Evolutionary conservation across 345 rosid species (phyloP), one percentile per base, ranked within the genome.

Genomic region (Eucalyptus albens): DNA sequence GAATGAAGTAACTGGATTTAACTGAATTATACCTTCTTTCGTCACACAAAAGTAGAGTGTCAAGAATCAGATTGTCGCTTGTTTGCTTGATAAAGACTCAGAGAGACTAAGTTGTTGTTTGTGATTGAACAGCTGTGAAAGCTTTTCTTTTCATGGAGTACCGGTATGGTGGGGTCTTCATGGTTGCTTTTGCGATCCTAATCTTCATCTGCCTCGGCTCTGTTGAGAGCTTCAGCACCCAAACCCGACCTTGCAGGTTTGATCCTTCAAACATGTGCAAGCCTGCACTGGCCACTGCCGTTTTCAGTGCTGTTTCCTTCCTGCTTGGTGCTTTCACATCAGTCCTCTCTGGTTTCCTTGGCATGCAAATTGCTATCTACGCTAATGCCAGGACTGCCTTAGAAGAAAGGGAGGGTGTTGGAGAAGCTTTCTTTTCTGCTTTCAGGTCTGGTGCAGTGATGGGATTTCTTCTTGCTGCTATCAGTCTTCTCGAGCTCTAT

Each of bases 351-450:
- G 91, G 93, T 40, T 93, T 93, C 86, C 91, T 93, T 27, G 93
- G 93, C 86, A 91, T 92, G 94, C 91, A 92, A 89, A 93, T 93
- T 90, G 92, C 94, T 62, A 93, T 92, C 72, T 90, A 90, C 88
- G 92, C 92, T 33, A 91, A 91, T 86, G 90, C 91, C 53, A 90
- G 92, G 87, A 93, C 92, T 33, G 90, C 94, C 85, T 88, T 93
- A 83, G 94, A 93, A 90, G 94, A 91, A 53, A 92, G 90, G 53
- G 90, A 87, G 62, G 91, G 93, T 15, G 91, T 89, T 55, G 87
- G 87, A 40, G 59, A 82, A 82, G 87, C 56, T 56, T 88, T 82
- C 27, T 56, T 82, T 82, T 44, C 51, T 37, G 89, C 81, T 44
- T 82, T 82, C 72, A 82, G 87, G 80, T 56, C 89, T n/a, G 81